Conservation (phyloP, 352 stramenopile species). For the Pythium folliculosum region DNA sequence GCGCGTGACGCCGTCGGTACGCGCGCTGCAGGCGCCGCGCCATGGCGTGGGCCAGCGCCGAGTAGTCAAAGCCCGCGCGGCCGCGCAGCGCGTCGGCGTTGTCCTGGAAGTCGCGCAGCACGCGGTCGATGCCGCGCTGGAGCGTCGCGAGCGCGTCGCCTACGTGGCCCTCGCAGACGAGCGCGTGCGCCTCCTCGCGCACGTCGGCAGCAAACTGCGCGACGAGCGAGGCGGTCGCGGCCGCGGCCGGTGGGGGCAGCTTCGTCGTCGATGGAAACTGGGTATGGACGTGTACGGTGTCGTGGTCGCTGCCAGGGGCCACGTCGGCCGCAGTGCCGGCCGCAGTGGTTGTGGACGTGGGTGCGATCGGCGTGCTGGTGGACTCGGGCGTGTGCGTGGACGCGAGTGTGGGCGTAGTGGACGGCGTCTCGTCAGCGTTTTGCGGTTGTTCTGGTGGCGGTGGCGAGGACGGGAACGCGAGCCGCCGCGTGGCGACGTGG, state of each 20-base stretch:
- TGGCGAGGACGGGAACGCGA: conserved; percentile 30
- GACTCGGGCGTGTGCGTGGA: too few species aligned
- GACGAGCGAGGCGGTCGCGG: neutral
- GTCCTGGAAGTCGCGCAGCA: conserved; percentile 43
- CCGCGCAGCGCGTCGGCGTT: conserved; percentile 32
- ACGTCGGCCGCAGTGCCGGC: too few species aligned
- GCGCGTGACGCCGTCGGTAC: conserved; percentile 43
- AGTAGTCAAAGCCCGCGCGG: conserved; percentile 48
- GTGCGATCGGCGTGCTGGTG: too few species aligned
- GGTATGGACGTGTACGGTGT: too few species aligned
- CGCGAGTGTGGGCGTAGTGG: neutral
- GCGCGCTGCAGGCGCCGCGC: conserved; percentile 38
- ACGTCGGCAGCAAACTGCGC: conserved; percentile 29
- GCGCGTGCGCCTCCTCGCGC: conserved; percentile 16
- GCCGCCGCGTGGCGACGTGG: conserved; percentile 34
- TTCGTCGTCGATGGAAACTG: neutral
- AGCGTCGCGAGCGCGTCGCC: conserved; percentile 46
- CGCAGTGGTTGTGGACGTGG: too few species aligned
- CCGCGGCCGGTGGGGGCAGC: neutral
- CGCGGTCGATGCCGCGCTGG: conserved; percentile 46
- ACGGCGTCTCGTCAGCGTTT: neutral
- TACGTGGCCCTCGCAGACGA: conserved; percentile 31
- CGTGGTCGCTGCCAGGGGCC: too few species aligned
- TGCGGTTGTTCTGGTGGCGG: neutral
- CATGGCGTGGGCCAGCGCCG: conserved; percentile 35